Conservation (phyloP, 2,329 filamentous ascomycete genomes). For the Aplosporella prunicola region DNA sequence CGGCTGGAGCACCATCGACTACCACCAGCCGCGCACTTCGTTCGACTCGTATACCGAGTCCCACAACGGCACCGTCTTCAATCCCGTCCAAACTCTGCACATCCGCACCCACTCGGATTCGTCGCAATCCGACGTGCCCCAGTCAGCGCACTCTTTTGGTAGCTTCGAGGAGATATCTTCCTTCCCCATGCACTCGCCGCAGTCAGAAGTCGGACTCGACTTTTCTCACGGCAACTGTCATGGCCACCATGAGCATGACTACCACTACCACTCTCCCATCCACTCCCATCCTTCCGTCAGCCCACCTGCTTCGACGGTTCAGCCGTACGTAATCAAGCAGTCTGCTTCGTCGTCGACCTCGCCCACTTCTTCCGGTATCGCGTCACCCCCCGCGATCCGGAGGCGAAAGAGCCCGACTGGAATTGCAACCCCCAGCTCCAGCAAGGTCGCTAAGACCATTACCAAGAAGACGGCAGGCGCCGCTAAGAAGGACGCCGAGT, state of each 20-base stretch:
- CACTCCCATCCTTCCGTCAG: constrained; percentile 47
- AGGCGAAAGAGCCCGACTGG: constrained; percentile 61
- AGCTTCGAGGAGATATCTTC: constrained; percentile 71
- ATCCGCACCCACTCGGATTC: constrained; percentile 70
- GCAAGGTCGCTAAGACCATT: constrained; percentile 73
- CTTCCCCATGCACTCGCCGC: constrained; percentile 72
- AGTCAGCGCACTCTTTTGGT: constrained; percentile 54
- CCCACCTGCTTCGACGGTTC: constrained; percentile 56
- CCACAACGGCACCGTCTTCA: constrained; percentile 63
- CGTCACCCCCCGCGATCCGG: constrained; percentile 53
- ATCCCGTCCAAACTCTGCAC: constrained; percentile 83
- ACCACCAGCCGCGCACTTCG: constrained; percentile 47
- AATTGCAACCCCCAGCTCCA: constrained; percentile 49
- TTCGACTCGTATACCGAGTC: constrained; percentile 55
- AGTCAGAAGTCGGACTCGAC: constrained; percentile 66
- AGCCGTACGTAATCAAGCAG: constrained; percentile 61
- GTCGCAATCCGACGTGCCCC: constrained; percentile 52
- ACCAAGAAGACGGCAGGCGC: constrained; percentile 59
- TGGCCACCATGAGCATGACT: constrained; percentile 25
- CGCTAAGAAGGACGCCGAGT: constrained; percentile 64
- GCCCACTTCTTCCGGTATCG: constrained; percentile 44
- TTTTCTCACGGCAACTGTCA: constrained; percentile 55
- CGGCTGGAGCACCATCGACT: constrained; percentile 76
- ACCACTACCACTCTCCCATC: constrained; percentile 18
- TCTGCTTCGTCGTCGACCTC: constrained; percentile 50